Percentiles rank a stretch among this genome's conserved stretches.
phyloP scores from a whole-genome alignment of 164 flowering plant species.

The Vitis rupestris region DNA sequence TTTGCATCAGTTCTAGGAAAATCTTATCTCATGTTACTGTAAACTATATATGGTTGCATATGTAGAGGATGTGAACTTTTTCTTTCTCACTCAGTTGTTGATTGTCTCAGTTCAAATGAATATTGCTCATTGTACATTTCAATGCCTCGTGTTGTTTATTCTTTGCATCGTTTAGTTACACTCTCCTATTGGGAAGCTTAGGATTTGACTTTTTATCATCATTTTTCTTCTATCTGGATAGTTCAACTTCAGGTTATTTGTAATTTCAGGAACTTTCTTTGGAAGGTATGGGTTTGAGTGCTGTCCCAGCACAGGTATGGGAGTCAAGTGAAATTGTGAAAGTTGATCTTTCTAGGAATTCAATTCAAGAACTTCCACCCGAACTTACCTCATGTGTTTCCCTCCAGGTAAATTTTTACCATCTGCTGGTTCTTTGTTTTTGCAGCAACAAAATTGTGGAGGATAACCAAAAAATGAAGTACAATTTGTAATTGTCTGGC shows the following conservation, averaged over 20 bases:
- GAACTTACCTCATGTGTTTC: slow-evolving; percentile 70
- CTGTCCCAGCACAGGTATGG: slow-evolving; percentile 81
- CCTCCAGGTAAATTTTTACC: slow-evolving; percentile 61
- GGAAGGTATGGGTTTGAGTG: slow-evolving; percentile 55
- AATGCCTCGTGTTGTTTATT: not conserved
- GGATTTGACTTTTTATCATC: not conserved
- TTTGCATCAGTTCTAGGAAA: not conserved
- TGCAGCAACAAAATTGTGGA: not conserved
- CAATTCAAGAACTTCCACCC: slow-evolving; percentile 65
- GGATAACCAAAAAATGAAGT: not conserved
- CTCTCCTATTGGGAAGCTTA: not conserved
- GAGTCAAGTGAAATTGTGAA: slow-evolving; percentile 67
- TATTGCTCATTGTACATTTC: not conserved
- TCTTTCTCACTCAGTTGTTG: no score
- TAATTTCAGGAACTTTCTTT: slow-evolving; percentile 75
- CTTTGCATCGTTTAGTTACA: not conserved
- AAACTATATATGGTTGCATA: not conserved
- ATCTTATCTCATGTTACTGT: not conserved
- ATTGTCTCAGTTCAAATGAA: no score
- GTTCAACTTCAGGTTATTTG: slow-evolving; percentile 9
- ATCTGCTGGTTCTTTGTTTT: not conserved
- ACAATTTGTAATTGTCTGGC: not conserved
- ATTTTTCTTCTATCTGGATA: not conserved
- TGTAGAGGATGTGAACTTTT: no score
- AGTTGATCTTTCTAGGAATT: slow-evolving; percentile 81